Base-by-base conservation (phyloP, 2,329 filamentous ascomycete species). In the Aspergillus pseudonomiae region DNA sequence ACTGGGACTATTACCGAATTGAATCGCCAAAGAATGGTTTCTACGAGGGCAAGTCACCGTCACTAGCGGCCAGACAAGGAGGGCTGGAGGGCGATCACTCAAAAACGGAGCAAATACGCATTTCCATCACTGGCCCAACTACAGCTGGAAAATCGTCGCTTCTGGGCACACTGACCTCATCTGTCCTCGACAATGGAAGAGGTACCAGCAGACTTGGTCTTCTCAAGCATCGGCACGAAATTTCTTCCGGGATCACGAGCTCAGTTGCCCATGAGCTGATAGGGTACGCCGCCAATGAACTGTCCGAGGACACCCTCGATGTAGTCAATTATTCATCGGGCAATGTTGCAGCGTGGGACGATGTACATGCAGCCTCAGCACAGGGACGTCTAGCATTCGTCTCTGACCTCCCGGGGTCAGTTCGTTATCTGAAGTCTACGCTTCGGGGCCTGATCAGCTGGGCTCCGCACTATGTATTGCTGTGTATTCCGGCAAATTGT, bases 261-360 rank as follows among this genome's bases (percentile, higher is more conserved):
- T 98, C 94, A 6, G 90, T 99, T 52, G 92, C 95, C 0, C 94
- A 97, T 73, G 95, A 98, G 76, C 83, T 99, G 11, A 86, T 99
- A 65, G 95, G 95, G 9, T 99, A 98, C 75, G 84, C 85, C 48
- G 67, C 71, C 7, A 65, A 63, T 41, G 52, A 61, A 3, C 53
- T 68, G 6, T 45, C 68, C 11, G 59, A 65, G 7, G 62, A 63
- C 9, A 76, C 82, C 21, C 81, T 95, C 45, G 83, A 74, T 34
- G 76, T 83, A 57, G 72, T 96, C 72, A 98, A 97, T 75, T 98
- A 96, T 75, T 89, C 91, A 3, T 90, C 91, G 64, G 89, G 89
- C 16, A 93, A 97, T 73, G 89, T 97, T 54, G 91, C 93, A 63
- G 94, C 93, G 0, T 99, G 95, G 95, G 89, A 92, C 59, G 94